Evolutionary conservation across 1,284 basidiomycete genomes (phyloP), one percentile per base, ranked within the genome.

Genomic region (Apiotrichum laibachii): DNA sequence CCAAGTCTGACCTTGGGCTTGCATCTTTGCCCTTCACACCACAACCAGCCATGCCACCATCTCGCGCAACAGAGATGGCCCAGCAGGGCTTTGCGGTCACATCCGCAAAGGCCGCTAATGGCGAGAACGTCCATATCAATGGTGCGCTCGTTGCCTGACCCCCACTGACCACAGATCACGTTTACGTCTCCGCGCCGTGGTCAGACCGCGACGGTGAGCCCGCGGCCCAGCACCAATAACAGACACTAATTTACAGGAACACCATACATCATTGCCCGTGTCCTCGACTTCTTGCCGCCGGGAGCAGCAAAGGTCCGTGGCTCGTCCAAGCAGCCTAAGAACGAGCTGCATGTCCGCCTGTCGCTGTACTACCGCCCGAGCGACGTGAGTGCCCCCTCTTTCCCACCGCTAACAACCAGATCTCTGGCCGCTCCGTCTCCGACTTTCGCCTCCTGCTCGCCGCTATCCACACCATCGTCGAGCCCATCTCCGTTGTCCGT

Each of bases 401-500:
- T 12, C 18, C 35, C 34, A 21, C 26, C 26, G 37, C 40, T 53
- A 5, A 48, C 53, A n/a, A 7, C 7, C 50, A 79, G 77, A 72
- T 79, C 26, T 77, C 75, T 0, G 71, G 72, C 1, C 65, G 77
- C 22, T 62, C 70, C 48, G 67, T 90, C 60, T 85, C 89, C 67
- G 93, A 96, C 80, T 88, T 88, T 66, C 88, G 93, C 60, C 84
- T 95, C 43, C 85, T 97, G 54, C 85, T 95, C 56, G 92, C 92
- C 50, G 92, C 93, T 61, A 95, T 97, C 78, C 94, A 93, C 80
- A 92, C 92, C 49, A 92, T 95, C 80, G 85, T 94, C 57, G 92
- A 90, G 82, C 90, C 93, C 78, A 85, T 96, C 76, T 88, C 87
- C 77, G 89, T 93, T 80, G 84, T 97, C 64, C 87, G 93, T 62